Evolutionary conservation across 257 asterid genomes (phyloP).

Genomic region (Cinchona pubescens): DNA sequence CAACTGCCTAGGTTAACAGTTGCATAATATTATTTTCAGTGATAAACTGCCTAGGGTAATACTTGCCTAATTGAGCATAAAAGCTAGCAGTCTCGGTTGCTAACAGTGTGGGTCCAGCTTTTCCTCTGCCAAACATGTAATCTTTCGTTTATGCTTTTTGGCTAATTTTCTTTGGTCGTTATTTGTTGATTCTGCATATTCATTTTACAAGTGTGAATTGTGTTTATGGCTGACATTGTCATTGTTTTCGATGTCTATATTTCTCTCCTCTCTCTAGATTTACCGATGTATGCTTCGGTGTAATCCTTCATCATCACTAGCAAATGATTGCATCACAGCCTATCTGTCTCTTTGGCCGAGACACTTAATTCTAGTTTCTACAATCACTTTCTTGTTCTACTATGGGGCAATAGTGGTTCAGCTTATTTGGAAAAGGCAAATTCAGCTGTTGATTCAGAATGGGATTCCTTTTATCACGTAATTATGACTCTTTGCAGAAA

Average conservation of each 20-base stretch:
- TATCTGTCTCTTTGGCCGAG: too few species aligned
- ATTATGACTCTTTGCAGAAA: constrained; percentile 46
- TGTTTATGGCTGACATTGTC: not conserved
- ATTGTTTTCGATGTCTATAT: not conserved
- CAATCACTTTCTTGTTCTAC: constrained; percentile 62
- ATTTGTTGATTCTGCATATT: constrained; percentile 1
- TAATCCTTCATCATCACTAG: constrained; percentile 81
- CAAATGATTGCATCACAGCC: constrained; percentile 78
- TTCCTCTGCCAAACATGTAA: not conserved
- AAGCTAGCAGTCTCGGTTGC: not conserved
- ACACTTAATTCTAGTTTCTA: constrained; percentile 66
- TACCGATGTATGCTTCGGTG: constrained; percentile 74
- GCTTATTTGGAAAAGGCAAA: constrained; percentile 47
- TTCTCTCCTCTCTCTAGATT: constrained; percentile 38
- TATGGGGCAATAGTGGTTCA: constrained; percentile 65
- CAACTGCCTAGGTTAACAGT: not conserved
- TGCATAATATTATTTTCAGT: not conserved
- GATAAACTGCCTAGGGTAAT: not conserved
- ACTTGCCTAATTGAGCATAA: not conserved
- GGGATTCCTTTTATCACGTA: constrained; percentile 71
- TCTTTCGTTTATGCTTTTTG: not conserved
- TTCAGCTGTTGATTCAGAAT: constrained; percentile 63
- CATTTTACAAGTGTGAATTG: not conserved
- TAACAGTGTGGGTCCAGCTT: not conserved
- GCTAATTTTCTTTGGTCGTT: not conserved